Base-by-base conservation (phyloP, 2,329 filamentous ascomycete species). In the Diaporthe batatas region DNA sequence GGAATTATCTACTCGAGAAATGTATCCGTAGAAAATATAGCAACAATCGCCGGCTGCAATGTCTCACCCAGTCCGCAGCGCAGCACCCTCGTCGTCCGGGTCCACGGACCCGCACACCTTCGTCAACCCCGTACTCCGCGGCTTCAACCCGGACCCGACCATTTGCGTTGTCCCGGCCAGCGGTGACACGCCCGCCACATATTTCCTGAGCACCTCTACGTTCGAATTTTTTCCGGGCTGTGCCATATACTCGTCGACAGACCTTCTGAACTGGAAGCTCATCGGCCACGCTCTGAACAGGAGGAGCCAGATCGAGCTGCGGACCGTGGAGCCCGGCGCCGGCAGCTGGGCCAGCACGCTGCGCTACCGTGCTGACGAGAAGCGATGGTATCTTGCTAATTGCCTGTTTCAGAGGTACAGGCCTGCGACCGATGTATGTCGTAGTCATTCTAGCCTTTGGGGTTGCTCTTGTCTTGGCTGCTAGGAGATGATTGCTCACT, bases 61-160 rank as follows among this genome's bases (percentile, higher is more conserved):
- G 71, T 49, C 54, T 14, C 39, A 39, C n/a, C 21, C 44, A 67
- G 44, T 18, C 10, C 14, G 14, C 47, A 53, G 62, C n/a, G 44
- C 14, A 39, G 29, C 62, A 12, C 23, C 65, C 55, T 34, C 47
- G 14, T 16, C 53, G 14, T 16, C 53, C 25, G 44, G 67, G 21
- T 25, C 18, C 34, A 16, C 59, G 23, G 65, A 72, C 29, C 62
- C 68, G 12, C 36, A 49, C 23, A 32, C 59, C n/a, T 84, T 83
- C 71, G 74, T 74, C n/a, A 85, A 91, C 76, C 90, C 89, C 2
- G 85, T 91, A 25, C 82, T 91, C 51, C 83, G 84, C 2, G 89
- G 90, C 32, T 91, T 90, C 81, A 91, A 91, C 71, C 88, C 90
- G 7, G 90, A 92, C 75, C 90, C 90, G 0, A 90, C 89, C 0